Evolutionary conservation across 768 basidiomycete species (phyloP), one percentile per base, ranked within the genome.

Genomic region (Terana coerulea): DNA sequence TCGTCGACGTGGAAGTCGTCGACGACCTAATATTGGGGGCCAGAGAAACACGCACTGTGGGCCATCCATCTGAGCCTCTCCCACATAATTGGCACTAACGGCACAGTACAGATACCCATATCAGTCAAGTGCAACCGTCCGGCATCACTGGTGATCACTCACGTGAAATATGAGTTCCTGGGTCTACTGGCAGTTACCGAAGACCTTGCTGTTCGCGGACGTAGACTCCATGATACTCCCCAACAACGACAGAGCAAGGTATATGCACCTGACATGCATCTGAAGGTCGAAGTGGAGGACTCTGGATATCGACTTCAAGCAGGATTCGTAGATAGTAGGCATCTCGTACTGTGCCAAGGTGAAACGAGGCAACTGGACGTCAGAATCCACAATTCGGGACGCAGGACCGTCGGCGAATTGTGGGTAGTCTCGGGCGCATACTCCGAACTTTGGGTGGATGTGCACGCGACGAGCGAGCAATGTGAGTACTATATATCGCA

Each of bases 141-240:
- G 1, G 72, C 76, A 2, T 75, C 75, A 1, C 62, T 95, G 36
- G 69, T 67, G 21, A 67, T 95, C 36, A 77, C 78, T 12, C 68
- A 83, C 35, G 76, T 77, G 33, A 73, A 72, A 36, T 91, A 86
- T 56, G 66, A 82, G 26, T 95, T 94, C 64, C 76, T 94, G 29
- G 80, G 81, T 4, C 75, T 91, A 28, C 75, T 95, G 17, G 82
- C 87, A 2, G 73, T 75, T 22, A 73, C 64, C 0, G 93, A 95
- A 64, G 69, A 81, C 1, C 74, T 94, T 2, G 73, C 80, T 8
- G 75, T 74, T 29, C 84, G 81, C n/a, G 93, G 94, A 12, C 80
- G 75, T 39, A 74, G 93, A 45, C 72, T 97, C 10, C 82, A 94
- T 47, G 80, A 83, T 47, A 93, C 92, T 2, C 75, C 78, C 26